Percentiles rank a stretch among this genome's conserved stretches.
Conservation (phyloP, 768 basidiomycete species). For the Calocybe cyanea region DNA sequence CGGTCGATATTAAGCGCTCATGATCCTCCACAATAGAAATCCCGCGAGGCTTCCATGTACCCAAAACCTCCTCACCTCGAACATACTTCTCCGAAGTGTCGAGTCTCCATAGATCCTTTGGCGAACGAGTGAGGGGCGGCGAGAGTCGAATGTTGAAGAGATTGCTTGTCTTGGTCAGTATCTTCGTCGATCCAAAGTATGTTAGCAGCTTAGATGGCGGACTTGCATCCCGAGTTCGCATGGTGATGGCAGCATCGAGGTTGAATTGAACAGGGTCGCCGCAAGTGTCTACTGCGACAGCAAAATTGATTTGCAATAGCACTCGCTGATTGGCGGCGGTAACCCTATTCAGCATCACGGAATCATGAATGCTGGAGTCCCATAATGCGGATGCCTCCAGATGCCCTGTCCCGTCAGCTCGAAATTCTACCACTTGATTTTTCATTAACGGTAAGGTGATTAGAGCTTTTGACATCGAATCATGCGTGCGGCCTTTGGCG, state of each 20-base stretch:
- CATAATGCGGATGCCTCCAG: slow-evolving; percentile 74
- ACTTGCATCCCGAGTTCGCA: slow-evolving; percentile 80
- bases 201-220: slow-evolving; percentile 75
- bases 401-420: slow-evolving; percentile 76
- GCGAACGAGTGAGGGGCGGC: slow-evolving; percentile 81
- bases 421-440: slow-evolving; percentile 72
- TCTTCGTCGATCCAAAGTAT: slow-evolving; percentile 75
- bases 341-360: slow-evolving; percentile 78
- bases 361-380: slow-evolving; percentile 93
- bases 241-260: slow-evolving; percentile 82
- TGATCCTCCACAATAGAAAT: slow-evolving; percentile 89
- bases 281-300: slow-evolving; percentile 79
- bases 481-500: slow-evolving; percentile 75
- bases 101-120: slow-evolving; percentile 89
- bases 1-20: slow-evolving; percentile 63
- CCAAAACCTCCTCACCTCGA: slow-evolving; percentile 82
- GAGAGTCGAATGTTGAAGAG: slow-evolving; percentile 80
- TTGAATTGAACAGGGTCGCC: slow-evolving; percentile 83
- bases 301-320: slow-evolving; percentile 72
- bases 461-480: slow-evolving; percentile 67
- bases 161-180: slow-evolving; percentile 75
- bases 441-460: slow-evolving; percentile 72
- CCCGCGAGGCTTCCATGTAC: slow-evolving; percentile 83
- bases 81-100: slow-evolving; percentile 97
- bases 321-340: slow-evolving; percentile 77